These are phyloP conservation scores for Achaetomium macrosporum DNA, from an alignment of 2,329 filamentous ascomycete species.

Conservation along the genomic window DNA sequence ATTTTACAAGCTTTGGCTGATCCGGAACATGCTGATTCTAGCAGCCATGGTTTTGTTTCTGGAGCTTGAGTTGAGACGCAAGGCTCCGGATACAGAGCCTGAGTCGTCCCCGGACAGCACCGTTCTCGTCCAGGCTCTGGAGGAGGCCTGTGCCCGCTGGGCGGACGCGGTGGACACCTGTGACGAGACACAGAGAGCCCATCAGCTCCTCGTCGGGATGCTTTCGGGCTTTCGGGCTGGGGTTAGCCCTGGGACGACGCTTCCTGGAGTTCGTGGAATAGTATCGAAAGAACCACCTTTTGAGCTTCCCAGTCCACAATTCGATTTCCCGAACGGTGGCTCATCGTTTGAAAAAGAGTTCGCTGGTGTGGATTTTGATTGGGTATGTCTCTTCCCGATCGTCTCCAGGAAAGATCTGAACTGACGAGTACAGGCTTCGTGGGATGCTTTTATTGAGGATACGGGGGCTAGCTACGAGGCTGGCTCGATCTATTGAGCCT, in stretches of 20 bases:
- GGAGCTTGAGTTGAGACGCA: constrained; percentile 18
- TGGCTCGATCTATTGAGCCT: background rate
- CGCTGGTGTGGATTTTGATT: background rate
- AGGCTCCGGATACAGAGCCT: background rate
- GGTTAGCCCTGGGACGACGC: background rate
- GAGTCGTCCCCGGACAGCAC: background rate
- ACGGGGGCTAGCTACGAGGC: background rate
- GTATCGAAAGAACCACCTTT: background rate
- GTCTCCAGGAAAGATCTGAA: background rate
- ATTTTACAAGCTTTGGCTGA: constrained; percentile 24
- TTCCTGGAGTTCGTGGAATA: background rate
- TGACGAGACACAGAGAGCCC: background rate
- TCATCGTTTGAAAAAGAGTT: background rate
- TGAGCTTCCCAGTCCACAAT: background rate
- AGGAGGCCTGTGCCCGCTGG: background rate
- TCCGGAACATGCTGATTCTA: constrained; percentile 26
- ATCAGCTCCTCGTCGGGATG: background rate
- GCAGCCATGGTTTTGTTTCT: constrained; percentile 23
- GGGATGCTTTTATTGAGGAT: background rate
- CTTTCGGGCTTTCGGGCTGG: background rate
- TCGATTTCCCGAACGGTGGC: background rate
- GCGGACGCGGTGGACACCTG: background rate
- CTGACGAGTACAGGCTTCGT: background rate
- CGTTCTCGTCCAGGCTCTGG: background rate
- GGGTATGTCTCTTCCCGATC: background rate